Base-by-base conservation (phyloP, 2,329 filamentous ascomycete species). In the Colletotrichum falcatum region DNA sequence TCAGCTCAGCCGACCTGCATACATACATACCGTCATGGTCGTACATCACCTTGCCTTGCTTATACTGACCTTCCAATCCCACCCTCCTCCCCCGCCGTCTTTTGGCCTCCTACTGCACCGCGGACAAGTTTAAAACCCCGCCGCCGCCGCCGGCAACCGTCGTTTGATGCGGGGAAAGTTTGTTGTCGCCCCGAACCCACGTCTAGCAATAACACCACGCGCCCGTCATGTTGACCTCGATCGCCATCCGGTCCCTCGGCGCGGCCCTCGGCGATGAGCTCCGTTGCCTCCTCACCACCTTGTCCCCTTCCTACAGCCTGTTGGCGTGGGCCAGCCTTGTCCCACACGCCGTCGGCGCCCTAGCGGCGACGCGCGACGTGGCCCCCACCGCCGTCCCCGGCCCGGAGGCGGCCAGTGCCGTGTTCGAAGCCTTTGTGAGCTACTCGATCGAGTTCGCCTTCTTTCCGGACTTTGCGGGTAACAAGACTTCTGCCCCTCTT, bases 371-470 rank as follows among this genome's bases (percentile, higher is more conserved):
- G 14, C 30, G 46, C n/a, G 28, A 23, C 65, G 14, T 30, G n/a
- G 16, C 28, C 26, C 30, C 64, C 35, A 65, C 53, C n/a, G 28
- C 60, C 28, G 28, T 70, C 3, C 70, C 70, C 1, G 72, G 66
- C 20, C 59, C 66, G 14, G 63, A 60, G 28, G 61, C 42, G 28
- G 69, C 67, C 23, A 53, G 53, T 44, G 23, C 35, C 12, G 55
- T 73, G 9, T 73, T 73, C 3, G 79, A 83, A 55, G 79, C 81
- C 16, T 89, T 87, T 71, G 81, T 88, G 16, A 85, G 84, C 26
- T 86, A 81, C 76, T 86, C 83, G 1, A 86, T 87, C 72, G 85
- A 88, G 74, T 83, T 87, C 70, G 81, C 82, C 3, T 86, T 80
- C 23, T 87, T 88, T 60, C 84, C 83, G 6, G 86, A 88, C 70